phyloP scores from a whole-genome alignment of 2,329 filamentous ascomycete species.

The Verruconis gallopava region DNA sequence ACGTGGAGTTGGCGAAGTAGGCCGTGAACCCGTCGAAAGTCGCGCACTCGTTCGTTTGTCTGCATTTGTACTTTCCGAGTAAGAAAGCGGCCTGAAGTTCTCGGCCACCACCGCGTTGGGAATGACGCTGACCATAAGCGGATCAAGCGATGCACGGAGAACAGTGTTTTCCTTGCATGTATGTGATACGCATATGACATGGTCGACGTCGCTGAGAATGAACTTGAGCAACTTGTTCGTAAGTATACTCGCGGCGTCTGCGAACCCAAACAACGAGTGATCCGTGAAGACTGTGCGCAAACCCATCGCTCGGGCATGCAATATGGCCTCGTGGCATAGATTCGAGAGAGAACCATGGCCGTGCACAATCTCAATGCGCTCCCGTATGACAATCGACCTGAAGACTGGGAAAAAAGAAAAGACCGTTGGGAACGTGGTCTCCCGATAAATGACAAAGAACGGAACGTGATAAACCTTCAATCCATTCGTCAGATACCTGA shows the following conservation, averaged over 20 bases:
- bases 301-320: slow-evolving; percentile 94
- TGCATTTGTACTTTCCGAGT: slow-evolving; percentile 9
- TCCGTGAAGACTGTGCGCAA: slow-evolving; percentile 93
- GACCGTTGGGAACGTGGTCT: slow-evolving; percentile 86
- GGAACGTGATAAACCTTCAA: slow-evolving; percentile 97
- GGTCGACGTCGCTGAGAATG: slow-evolving; percentile 87
- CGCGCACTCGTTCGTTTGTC: slow-evolving; percentile 12
- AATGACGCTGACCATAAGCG: slow-evolving; percentile 93
- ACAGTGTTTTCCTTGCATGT: slow-evolving; percentile 99
- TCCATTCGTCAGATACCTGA: slow-evolving; percentile 92
- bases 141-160: slow-evolving; percentile 82
- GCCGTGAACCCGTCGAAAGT: slow-evolving; percentile 11
- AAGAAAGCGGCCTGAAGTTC: slow-evolving; percentile 66
- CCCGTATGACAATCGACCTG: slow-evolving; percentile 86
- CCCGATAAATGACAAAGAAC: slow-evolving; percentile 89
- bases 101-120: slow-evolving; percentile 95
- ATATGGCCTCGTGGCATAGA: slow-evolving; percentile 84
- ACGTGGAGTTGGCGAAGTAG: slow-evolving; percentile 44
- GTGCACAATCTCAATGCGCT: slow-evolving; percentile 93
- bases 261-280: slow-evolving; percentile 94
- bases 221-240: slow-evolving; percentile 98
- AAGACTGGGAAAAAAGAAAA: slow-evolving; percentile 99
- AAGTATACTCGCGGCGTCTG: slow-evolving; percentile 87
- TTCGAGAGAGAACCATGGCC: slow-evolving; percentile 92
- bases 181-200: slow-evolving; percentile 96